These are phyloP conservation scores for Pittosporum tobira DNA, from an alignment of 129 eudicot species.

Conservation along the genomic window DNA sequence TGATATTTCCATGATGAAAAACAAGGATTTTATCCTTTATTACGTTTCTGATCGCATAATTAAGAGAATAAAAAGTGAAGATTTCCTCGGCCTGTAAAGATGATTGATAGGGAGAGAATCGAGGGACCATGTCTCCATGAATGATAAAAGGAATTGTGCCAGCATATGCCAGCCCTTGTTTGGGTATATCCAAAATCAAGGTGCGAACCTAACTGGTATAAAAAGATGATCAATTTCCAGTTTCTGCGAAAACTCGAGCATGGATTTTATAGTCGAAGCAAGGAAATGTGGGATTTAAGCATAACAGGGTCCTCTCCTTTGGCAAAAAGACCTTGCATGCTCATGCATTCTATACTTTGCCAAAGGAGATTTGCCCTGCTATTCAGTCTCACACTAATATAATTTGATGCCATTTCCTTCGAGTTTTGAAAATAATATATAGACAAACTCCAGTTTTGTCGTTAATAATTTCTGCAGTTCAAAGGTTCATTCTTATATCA, in stretches of 20 bases:
- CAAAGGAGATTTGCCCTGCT: constrained; percentile 52
- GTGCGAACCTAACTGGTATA: constrained; percentile 7
- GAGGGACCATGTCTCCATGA: constrained; percentile 3
- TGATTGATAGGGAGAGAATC: background rate
- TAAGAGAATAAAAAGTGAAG: background rate
- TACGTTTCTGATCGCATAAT: background rate
- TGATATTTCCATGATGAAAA: too few species aligned
- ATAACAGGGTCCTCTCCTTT: constrained; percentile 41
- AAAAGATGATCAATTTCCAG: background rate
- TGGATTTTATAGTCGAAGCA: background rate
- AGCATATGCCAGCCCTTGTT: constrained; percentile 25
- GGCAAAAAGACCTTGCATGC: constrained; percentile 29
- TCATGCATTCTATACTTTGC: constrained; percentile 21
- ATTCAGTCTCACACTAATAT: constrained; percentile 24
- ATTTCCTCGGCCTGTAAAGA: background rate
- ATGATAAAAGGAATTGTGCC: constrained; percentile 1
- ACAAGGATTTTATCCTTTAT: background rate
- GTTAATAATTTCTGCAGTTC: background rate
- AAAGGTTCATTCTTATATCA: background rate
- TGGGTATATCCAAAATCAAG: constrained; percentile 21
- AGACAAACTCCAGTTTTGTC: too few species aligned
- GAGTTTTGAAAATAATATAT: too few species aligned
- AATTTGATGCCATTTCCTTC: too few species aligned
- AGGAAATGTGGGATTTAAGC: constrained; percentile 16
- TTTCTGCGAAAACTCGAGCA: background rate